Base-by-base conservation (phyloP, 1,139 yeast genomes). In the Diutina mesorugosa region DNA sequence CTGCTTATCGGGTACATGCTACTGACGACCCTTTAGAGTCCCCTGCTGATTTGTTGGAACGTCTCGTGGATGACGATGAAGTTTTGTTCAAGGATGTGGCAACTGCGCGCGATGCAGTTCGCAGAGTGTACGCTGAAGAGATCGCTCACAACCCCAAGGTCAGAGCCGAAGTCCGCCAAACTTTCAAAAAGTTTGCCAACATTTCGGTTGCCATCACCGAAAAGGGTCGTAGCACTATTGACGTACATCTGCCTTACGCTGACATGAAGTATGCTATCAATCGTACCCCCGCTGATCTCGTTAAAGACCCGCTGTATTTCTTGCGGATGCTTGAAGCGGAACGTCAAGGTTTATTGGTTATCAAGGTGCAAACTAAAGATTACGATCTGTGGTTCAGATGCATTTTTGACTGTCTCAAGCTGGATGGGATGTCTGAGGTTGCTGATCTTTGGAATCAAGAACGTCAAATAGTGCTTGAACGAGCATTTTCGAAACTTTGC, bases 301-400 rank as follows among this genome's bases (percentile, higher is more conserved):
- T 82, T 4, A 76, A 76, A 52, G 77, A 82, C 56, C 98, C 99
- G 0, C 96, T 90, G 64, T 73, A 87, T 35, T 87, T 87, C 61
- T 75, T 95, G 64, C 81, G 95, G 65, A 93, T 93, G 96, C 72
- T 91, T 56, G 91, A 87, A 65, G 99, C 99, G 1, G 99, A 93
- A 67, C 70, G 72, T 69, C 64, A 81, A 72, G 80, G 96, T 72
- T 68, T 78, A 56, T 72, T 77, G 14, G 77, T 76, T 35, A 69
- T 80, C 48, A 73, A 76, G 57, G 77, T 81, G 54, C 77, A 76
- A 57, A 73, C 78, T 18, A 70, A 70, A 59, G 78, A 74, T 59
- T 73, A 65, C 59, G 70, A 70, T 38, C 70, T 66, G 59, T 76
- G 80, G 80, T 76, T 73, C 62, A 74, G 73, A 57, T 70, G 74